Conservation (phyloP, 2,329 filamentous ascomycete genomes). For the Phoma sp. region DNA sequence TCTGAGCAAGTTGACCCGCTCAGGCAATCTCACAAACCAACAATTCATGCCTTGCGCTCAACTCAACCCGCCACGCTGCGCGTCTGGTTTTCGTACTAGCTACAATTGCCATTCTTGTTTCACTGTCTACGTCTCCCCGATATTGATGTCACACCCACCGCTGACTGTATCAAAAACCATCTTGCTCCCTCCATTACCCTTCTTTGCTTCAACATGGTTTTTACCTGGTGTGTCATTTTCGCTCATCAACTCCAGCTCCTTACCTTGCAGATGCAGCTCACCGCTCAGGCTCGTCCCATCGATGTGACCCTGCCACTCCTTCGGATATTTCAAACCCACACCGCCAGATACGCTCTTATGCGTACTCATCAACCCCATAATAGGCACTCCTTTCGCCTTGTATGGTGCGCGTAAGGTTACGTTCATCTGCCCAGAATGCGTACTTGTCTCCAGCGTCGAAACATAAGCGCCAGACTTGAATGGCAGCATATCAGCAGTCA, state of each 20-base stretch:
- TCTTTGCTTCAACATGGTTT: conserved; percentile 50
- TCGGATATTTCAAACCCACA: conserved; percentile 50
- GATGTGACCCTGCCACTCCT: conserved; percentile 53
- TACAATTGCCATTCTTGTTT: too few species aligned
- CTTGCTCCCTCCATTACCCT: conserved; percentile 46
- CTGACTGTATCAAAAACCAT: conserved; percentile 46
- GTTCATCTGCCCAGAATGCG: conserved; percentile 44
- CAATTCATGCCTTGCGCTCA: background rate
- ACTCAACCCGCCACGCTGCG: background rate
- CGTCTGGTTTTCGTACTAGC: background rate
- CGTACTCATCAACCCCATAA: conserved; percentile 40
- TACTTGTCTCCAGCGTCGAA: conserved; percentile 44
- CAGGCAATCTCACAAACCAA: background rate
- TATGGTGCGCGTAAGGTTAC: conserved; percentile 47
- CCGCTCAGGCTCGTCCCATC: conserved; percentile 49
- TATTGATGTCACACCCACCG: conserved; percentile 42
- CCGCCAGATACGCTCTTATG: conserved; percentile 49
- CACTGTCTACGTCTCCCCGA: conserved; percentile 28
- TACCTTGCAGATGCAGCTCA: conserved; percentile 48
- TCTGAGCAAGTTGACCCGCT: background rate
- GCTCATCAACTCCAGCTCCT: conserved; percentile 45
- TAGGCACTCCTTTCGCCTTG: conserved; percentile 28
- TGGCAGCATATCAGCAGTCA: conserved; percentile 49
- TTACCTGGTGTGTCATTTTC: conserved; percentile 37
- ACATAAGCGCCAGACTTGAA: conserved; percentile 37